Percentiles rank a stretch among this genome's conserved stretches.
Evolutionary conservation across 305 asterid genomes (phyloP).

Genomic region (Ajuga reptans): DNA sequence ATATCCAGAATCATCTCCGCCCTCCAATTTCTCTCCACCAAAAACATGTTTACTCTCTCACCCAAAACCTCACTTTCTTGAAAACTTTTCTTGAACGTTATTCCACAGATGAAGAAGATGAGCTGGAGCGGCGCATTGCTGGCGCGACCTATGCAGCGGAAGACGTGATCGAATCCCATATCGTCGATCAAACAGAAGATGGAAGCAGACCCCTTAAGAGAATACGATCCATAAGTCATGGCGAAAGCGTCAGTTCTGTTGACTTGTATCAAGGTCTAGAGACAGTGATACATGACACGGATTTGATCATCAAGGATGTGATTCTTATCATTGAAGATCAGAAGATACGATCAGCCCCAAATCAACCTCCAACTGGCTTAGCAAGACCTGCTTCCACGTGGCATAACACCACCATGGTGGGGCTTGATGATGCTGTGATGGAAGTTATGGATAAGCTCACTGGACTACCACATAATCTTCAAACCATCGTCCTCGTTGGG

Average conservation of each 20-base stretch:
- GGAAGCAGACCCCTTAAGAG: no score
- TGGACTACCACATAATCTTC: background rate
- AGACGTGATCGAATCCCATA: background rate
- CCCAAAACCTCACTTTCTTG: background rate
- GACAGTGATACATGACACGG: background rate
- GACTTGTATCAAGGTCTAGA: background rate
- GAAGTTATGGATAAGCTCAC: background rate
- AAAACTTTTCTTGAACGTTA: background rate
- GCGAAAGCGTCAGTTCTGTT: background rate
- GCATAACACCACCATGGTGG: background rate
- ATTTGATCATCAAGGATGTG: background rate
- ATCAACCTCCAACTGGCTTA: background rate
- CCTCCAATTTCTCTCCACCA: background rate
- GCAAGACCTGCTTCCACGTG: background rate
- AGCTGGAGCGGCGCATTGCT: background rate
- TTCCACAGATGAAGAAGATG: background rate
- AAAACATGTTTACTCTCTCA: background rate
- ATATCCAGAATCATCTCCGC: background rate
- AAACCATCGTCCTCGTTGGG: background rate
- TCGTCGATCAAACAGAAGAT: background rate
- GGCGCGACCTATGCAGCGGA: background rate
- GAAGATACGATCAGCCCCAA: background rate
- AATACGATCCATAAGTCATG: background rate
- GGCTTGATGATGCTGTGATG: background rate
- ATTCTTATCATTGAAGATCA: background rate